Conservation (phyloP, 192 early-diverging fungal species). For the Pilaira anomala region DNA sequence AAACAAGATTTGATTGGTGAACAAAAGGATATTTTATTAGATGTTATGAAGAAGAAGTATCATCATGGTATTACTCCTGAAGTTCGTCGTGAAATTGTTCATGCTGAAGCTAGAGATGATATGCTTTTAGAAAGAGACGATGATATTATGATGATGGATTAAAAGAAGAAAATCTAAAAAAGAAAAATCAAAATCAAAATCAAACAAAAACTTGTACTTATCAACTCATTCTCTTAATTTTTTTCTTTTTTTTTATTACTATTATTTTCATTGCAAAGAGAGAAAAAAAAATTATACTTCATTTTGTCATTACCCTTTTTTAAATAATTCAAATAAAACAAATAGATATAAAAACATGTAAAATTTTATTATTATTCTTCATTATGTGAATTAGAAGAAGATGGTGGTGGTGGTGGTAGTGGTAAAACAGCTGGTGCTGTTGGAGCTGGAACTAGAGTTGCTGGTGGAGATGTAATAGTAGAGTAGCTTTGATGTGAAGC, state of each 20-base stretch:
- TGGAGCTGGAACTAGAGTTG: background rate
- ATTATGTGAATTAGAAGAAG: background rate
- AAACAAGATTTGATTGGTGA: constrained; percentile 93
- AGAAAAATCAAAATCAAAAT: too few relatives aligned
- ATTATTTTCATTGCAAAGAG: too few relatives aligned
- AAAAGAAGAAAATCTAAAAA: too few relatives aligned
- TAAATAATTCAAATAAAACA: too few relatives aligned
- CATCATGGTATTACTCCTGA: constrained; percentile 89
- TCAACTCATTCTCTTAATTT: background rate
- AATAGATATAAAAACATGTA: too few relatives aligned
- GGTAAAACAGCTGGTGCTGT: background rate
- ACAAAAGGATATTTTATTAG: constrained; percentile 88
- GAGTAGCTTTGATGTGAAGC: background rate
- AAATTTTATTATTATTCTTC: background rate
- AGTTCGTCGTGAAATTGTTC: constrained; percentile 85
- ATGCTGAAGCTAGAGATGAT: constrained; percentile 69
- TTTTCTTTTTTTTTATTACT: background rate
- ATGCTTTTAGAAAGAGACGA: constrained; percentile 59
- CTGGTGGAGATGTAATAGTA: background rate
- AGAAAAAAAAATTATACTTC: background rate
- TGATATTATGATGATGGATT: constrained; percentile 47
- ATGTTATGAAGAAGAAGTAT: constrained; percentile 72
- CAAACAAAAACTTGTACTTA: too few relatives aligned
- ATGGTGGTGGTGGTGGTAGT: background rate
- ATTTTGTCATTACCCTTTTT: background rate